phyloP scores from a whole-genome alignment of 2,329 filamentous ascomycete species.

The Colletotrichum sp. region DNA sequence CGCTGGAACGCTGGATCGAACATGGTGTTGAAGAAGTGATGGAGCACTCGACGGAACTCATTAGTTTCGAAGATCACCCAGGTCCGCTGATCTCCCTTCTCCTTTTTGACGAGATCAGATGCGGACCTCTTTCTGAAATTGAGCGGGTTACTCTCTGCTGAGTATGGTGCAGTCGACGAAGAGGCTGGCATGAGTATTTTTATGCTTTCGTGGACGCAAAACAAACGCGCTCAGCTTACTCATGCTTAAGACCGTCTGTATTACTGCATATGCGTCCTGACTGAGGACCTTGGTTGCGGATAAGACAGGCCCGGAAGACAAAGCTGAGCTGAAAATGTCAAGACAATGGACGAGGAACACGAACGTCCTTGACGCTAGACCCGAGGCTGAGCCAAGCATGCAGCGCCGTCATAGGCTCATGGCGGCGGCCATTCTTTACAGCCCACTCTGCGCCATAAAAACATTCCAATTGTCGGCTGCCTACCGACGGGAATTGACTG shows the following conservation, averaged over 20 bases:
- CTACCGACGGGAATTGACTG: background rate
- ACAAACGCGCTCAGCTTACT: background rate
- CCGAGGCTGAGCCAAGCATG: background rate
- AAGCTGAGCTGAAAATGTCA: background rate
- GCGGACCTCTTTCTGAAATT: background rate
- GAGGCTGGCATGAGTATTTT: background rate
- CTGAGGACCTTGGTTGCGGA: slow-evolving; percentile 1
- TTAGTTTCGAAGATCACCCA: background rate
- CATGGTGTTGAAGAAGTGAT: background rate
- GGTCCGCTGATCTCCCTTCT: background rate
- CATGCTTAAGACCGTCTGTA: background rate
- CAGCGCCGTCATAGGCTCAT: background rate
- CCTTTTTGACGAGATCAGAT: background rate
- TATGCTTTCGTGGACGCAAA: background rate
- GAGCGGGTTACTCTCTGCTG: background rate
- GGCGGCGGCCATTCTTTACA: background rate
- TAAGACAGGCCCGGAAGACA: background rate
- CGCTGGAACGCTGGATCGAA: background rate
- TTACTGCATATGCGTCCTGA: background rate
- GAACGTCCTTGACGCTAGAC: background rate
- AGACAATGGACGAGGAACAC: background rate
- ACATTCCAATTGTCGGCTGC: background rate
- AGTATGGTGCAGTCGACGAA: background rate
- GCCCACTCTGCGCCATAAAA: background rate
- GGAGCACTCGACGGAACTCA: background rate